These are phyloP conservation scores for Xylariaceae sp. DNA, from an alignment of 2,329 filamentous ascomycete genomes.

Conservation along the genomic window DNA sequence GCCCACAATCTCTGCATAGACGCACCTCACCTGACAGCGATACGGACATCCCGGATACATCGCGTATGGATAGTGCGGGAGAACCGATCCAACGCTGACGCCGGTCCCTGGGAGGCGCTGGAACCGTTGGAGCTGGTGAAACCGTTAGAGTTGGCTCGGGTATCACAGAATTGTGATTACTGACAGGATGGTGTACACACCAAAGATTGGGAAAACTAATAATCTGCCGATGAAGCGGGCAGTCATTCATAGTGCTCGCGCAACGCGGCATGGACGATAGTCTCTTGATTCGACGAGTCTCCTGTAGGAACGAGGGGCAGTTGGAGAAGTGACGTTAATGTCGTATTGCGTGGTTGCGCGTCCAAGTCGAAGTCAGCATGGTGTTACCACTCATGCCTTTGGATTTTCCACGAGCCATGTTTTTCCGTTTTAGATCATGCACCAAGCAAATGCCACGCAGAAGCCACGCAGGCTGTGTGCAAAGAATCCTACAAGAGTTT, in stretches of 20 bases:
- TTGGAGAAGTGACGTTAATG: conserved; percentile 32
- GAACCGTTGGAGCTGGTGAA: conserved; percentile 9
- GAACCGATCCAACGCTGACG: not conserved
- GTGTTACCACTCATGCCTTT: conserved; percentile 7
- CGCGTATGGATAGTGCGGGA: conserved; percentile 1
- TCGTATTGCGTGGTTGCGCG: conserved; percentile 10
- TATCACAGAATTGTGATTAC: not conserved
- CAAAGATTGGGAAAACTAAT: no score
- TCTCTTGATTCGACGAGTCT: conserved; percentile 25
- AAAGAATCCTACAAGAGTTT: not conserved
- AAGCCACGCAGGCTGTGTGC: not conserved
- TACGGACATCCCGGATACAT: not conserved
- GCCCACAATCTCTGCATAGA: no score
- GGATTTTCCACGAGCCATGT: conserved; percentile 5
- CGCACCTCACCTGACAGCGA: no score
- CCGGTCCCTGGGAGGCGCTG: conserved; percentile 15
- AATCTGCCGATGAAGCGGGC: conserved; percentile 33
- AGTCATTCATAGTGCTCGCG: conserved; percentile 24
- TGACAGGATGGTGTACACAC: conserved; percentile 17
- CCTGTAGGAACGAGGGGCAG: conserved; percentile 29
- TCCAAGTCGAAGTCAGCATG: not conserved
- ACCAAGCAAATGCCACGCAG: not conserved
- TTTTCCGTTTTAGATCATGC: not conserved
- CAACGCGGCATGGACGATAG: conserved; percentile 28
- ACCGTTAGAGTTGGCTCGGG: conserved; percentile 2